phyloP scores from a whole-genome alignment of 2,329 filamentous ascomycete genomes.

The Aspergillus sp. region DNA sequence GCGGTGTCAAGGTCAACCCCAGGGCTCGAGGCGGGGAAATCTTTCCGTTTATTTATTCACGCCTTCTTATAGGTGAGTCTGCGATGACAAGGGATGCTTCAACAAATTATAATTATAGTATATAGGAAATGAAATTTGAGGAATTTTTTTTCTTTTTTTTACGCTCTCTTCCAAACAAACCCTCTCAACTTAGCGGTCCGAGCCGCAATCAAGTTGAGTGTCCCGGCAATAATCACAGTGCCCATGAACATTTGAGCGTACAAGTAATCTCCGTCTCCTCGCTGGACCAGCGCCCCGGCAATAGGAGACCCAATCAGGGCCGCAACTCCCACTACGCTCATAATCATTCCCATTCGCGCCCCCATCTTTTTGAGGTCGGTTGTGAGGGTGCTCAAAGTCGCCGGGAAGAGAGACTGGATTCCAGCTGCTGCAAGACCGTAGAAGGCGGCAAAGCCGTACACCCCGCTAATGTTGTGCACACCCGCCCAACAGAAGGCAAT shows the following conservation, averaged over 20 bases:
- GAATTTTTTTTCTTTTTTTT: conserved; percentile 6
- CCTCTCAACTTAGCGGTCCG: conserved; percentile 39
- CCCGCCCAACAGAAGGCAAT: conserved; percentile 59
- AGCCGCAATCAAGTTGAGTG: conserved; percentile 42
- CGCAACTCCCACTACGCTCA: conserved; percentile 55
- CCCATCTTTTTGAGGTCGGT: conserved; percentile 54
- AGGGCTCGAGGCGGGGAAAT: background rate
- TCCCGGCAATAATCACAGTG: conserved; percentile 44
- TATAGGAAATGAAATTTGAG: background rate
- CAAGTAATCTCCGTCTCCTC: conserved; percentile 46
- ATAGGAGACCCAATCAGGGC: conserved; percentile 57
- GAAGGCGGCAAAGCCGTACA: conserved; percentile 63
- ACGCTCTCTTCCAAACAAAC: conserved; percentile 36
- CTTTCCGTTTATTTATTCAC: background rate
- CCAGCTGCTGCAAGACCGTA: conserved; percentile 66
- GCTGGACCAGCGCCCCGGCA: conserved; percentile 53
- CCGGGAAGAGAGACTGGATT: conserved; percentile 67
- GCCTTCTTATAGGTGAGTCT: background rate
- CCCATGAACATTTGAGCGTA: conserved; percentile 56
- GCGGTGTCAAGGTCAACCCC: background rate
- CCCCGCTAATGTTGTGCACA: conserved; percentile 48
- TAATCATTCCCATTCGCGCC: conserved; percentile 58
- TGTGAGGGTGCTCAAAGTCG: conserved; percentile 57
- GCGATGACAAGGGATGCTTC: background rate
- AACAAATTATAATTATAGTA: background rate